Conservation (phyloP, 2,329 filamentous ascomycete species). For the Epichloe aotearoae region DNA sequence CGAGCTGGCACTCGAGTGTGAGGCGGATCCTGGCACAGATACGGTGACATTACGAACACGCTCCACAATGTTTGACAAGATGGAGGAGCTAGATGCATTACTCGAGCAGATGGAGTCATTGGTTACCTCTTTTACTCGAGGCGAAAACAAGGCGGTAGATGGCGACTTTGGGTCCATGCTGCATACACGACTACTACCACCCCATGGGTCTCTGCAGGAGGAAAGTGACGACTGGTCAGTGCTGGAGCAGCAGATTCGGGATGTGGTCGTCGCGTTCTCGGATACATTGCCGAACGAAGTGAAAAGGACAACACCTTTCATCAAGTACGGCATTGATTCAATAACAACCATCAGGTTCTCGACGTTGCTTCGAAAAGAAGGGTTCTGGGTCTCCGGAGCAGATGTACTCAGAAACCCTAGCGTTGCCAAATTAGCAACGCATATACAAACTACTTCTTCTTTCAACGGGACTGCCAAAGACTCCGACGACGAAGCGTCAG, state of each 20-base stretch:
- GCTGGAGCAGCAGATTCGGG: neutral
- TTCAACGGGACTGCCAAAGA: too few relatives aligned
- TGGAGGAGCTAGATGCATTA: neutral
- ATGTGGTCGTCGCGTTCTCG: neutral
- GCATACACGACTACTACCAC: too few relatives aligned
- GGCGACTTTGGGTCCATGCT: neutral
- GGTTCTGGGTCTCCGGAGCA: conserved; percentile 17
- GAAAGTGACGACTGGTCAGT: neutral
- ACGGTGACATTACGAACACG: neutral
- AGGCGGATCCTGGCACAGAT: neutral
- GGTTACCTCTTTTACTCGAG: neutral
- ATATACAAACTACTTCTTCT: neutral
- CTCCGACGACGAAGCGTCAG: neutral
- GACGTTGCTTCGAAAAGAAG: conserved; percentile 15
- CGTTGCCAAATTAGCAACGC: conserved; percentile 12
- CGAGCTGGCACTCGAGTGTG: neutral
- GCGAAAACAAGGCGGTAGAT: neutral
- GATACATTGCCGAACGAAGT: conserved; percentile 8
- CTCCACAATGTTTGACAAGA: neutral
- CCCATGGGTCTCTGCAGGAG: neutral
- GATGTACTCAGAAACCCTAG: conserved; percentile 21
- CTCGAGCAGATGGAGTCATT: neutral
- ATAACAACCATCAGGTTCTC: conserved; percentile 21
- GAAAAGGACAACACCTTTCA: conserved; percentile 18
- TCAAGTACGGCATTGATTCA: conserved; percentile 19